Evolutionary conservation across 129 eudicot species (phyloP).

Genomic region (Artemisia annua): DNA sequence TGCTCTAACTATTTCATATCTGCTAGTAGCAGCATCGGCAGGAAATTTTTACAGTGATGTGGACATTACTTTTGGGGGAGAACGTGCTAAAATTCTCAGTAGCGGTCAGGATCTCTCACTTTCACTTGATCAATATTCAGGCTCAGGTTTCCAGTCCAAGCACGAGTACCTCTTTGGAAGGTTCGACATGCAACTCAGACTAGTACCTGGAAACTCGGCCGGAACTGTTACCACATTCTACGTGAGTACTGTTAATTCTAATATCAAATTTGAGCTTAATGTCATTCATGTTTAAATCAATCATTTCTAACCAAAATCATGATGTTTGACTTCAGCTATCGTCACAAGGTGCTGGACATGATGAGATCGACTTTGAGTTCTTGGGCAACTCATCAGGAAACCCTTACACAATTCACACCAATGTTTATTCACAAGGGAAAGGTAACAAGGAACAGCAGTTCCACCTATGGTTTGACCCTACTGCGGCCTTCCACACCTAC

Average conservation of each 20-base stretch:
- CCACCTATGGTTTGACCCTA: constrained; percentile 38
- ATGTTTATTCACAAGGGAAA: constrained; percentile 29
- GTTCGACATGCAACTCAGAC: constrained; percentile 39
- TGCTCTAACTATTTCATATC: neutral
- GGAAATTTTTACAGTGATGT: constrained; percentile 23
- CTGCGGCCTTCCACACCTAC: constrained; percentile 42
- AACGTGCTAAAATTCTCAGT: constrained; percentile 33
- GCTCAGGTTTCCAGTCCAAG: constrained; percentile 38
- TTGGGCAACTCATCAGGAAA: constrained; percentile 37
- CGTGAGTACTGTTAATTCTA: constrained; percentile 8
- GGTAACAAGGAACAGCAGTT: constrained; percentile 38
- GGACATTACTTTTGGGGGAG: constrained; percentile 31
- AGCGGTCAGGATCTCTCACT: constrained; percentile 39
- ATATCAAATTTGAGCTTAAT: neutral
- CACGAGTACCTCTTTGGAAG: constrained; percentile 38
- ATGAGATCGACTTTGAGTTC: constrained; percentile 41
- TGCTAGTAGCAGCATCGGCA: neutral
- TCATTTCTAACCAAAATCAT: neutral
- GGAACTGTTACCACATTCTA: constrained; percentile 44
- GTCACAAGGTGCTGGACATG: constrained; percentile 39
- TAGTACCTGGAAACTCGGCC: constrained; percentile 41
- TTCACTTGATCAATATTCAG: constrained; percentile 36
- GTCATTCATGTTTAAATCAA: neutral
- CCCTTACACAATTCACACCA: constrained; percentile 40
- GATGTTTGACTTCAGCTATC: constrained; percentile 22